Evolutionary conservation across 805 yeast species (phyloP).

Genomic region (Wilhelminamyces savonicus): DNA sequence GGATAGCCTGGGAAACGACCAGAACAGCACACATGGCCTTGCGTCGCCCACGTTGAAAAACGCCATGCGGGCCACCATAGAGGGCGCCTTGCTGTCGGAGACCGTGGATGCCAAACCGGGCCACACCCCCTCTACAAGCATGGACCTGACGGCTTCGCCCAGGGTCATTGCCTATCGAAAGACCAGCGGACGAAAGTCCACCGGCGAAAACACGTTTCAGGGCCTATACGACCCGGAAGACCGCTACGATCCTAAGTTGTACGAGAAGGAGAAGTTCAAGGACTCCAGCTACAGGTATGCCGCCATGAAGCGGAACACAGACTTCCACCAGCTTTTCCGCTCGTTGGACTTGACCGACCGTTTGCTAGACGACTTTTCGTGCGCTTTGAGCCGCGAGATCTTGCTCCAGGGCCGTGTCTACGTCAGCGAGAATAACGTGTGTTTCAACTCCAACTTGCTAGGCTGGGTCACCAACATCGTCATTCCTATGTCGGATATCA

Average conservation of each 20-base stretch:
- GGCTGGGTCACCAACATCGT: constrained; percentile 59
- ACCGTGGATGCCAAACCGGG: no score
- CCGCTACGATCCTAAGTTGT: constrained; percentile 36
- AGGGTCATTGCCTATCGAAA: constrained; percentile 34
- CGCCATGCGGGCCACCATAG: constrained; percentile 1
- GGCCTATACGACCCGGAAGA: constrained; percentile 3
- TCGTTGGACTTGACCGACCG: constrained; percentile 45
- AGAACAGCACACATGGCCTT: constrained; percentile 4
- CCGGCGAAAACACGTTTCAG: constrained; percentile 20
- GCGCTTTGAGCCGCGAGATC: constrained; percentile 63
- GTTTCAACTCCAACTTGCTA: constrained; percentile 62
- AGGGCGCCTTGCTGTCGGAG: no score
- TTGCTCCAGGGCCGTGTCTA: constrained; percentile 63
- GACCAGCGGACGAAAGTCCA: constrained; percentile 24
- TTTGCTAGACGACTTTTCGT: constrained; percentile 54
- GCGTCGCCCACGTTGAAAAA: constrained; percentile 4
- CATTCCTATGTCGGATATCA: constrained; percentile 55
- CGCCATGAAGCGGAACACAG: constrained; percentile 46
- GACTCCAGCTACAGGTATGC: constrained; percentile 63
- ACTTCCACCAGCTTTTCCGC: constrained; percentile 55
- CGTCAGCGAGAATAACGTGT: constrained; percentile 47
- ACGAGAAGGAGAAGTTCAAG: constrained; percentile 51
- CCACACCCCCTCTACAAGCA: no score
- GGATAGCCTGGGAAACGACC: constrained; percentile 5
- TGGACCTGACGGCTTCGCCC: constrained; percentile 25